These are phyloP conservation scores for Alternaria alternata DNA, from an alignment of 2,329 filamentous ascomycete genomes.

Conservation along the genomic window DNA sequence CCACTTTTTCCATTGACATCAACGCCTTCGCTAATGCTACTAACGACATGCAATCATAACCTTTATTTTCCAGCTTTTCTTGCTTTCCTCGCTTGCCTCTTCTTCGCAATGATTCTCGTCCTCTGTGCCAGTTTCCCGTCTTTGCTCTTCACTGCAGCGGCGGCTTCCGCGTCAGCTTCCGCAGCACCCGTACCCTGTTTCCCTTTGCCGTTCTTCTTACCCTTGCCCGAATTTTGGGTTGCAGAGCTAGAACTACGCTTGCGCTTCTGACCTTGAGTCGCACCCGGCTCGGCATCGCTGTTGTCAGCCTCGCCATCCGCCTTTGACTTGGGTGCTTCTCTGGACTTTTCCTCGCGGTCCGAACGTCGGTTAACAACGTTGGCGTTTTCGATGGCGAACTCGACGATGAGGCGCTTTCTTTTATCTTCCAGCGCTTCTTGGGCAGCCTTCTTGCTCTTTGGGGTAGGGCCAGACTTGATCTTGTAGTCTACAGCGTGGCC, in stretches of 20 bases:
- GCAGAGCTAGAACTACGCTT: constrained; percentile 45
- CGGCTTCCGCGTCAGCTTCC: constrained; percentile 17
- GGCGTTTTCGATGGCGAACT: constrained; percentile 98
- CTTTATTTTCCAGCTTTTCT: constrained; percentile 65
- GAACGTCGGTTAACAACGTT: constrained; percentile 87
- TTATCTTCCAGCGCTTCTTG: constrained; percentile 68
- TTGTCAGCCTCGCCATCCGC: constrained; percentile 23
- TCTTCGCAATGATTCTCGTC: constrained; percentile 85
- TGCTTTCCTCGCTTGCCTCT: constrained; percentile 74
- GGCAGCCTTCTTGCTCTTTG: constrained; percentile 50
- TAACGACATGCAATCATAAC: constrained; percentile 2
- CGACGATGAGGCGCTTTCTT: constrained; percentile 89
- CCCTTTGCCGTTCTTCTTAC: constrained; percentile 21
- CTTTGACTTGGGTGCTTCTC: constrained; percentile 52
- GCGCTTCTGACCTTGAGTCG: constrained; percentile 47
- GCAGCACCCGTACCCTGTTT: constrained; percentile 31
- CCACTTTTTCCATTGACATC: constrained; percentile 6
- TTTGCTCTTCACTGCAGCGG: constrained; percentile 19
- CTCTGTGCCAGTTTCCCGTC: constrained; percentile 65
- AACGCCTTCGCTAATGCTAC: constrained; percentile 26
- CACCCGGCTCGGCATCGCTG: constrained; percentile 17
- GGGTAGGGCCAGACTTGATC: constrained; percentile 55
- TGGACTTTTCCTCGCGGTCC: constrained; percentile 67
- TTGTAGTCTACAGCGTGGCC: constrained; percentile 69
- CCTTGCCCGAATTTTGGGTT: constrained; percentile 18